Conservation (phyloP, 352 stramenopile genomes). For the Pythium diclinum region DNA sequence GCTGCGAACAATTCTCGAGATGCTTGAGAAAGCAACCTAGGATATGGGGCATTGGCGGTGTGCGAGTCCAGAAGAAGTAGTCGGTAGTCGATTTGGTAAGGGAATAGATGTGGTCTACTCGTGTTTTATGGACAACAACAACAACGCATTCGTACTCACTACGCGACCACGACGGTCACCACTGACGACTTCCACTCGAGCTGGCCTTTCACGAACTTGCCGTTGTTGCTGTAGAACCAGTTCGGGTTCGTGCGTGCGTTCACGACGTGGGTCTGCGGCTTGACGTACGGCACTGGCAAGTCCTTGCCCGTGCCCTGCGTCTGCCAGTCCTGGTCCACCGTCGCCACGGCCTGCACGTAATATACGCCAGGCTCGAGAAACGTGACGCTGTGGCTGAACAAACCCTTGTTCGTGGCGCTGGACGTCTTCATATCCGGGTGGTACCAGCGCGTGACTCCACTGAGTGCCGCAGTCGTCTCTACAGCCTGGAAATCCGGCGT, state of each 20-base stretch:
- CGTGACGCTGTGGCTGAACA: constrained; percentile 39
- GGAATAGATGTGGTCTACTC: too few relatives aligned
- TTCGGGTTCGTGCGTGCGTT: constrained; percentile 62
- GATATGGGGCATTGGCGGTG: background rate
- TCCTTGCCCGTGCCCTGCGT: constrained; percentile 41
- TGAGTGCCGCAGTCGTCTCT: constrained; percentile 34
- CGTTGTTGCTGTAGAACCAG: constrained; percentile 52
- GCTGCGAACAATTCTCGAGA: background rate
- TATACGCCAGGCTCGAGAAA: constrained; percentile 46
- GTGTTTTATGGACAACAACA: background rate
- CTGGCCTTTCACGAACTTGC: constrained; percentile 49
- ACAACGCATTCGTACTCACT: background rate
- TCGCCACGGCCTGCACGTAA: constrained; percentile 56
- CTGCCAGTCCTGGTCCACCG: constrained; percentile 64
- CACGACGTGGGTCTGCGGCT: constrained; percentile 68
- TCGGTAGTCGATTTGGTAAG: background rate
- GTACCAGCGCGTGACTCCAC: constrained; percentile 61
- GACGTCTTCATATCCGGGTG: constrained; percentile 39
- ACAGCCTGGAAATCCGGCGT: constrained; percentile 26
- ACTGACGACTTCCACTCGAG: constrained; percentile 59
- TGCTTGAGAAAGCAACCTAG: background rate
- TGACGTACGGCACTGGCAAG: constrained; percentile 39
- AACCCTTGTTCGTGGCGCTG: constrained; percentile 39
- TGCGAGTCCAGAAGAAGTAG: background rate
- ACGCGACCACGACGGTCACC: constrained; percentile 5